These are phyloP conservation scores for Carallia pectinifolia DNA, from an alignment of 345 rosid genomes.

Conservation along the genomic window DNA sequence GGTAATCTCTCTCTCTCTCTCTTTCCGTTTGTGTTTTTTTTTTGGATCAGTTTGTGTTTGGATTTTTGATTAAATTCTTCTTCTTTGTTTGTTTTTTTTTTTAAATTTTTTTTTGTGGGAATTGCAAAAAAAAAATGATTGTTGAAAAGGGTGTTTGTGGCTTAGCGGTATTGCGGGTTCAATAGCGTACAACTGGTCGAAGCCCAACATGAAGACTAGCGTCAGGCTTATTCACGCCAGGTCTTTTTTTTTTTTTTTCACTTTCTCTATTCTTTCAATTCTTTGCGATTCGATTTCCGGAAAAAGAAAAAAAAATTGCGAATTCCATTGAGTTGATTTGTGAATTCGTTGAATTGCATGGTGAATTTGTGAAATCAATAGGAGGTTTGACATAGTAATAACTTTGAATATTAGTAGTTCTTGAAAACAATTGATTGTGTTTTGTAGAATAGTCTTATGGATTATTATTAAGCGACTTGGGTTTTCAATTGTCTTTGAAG, in stretches of 20 bases:
- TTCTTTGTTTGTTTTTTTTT: neutral
- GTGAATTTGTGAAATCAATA: too few relatives aligned
- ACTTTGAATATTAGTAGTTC: too few relatives aligned
- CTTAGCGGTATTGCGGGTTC: conserved; percentile 84
- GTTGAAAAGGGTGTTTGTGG: conserved; percentile 72
- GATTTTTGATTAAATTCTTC: too few relatives aligned
- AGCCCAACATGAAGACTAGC: conserved; percentile 92
- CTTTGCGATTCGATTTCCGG: neutral
- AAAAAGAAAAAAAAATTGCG: too few relatives aligned
- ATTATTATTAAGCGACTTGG: too few relatives aligned
- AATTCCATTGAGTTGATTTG: too few relatives aligned
- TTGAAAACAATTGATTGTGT: too few relatives aligned
- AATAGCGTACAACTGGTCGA: conserved; percentile 92
- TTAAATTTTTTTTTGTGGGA: neutral
- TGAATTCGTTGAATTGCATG: too few relatives aligned
- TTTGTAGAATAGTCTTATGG: too few relatives aligned
- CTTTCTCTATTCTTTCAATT: neutral
- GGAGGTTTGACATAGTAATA: too few relatives aligned
- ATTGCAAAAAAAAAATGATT: neutral
- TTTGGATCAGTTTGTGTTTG: neutral
- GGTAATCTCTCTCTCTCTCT: conserved; percentile 41
- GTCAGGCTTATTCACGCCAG: conserved; percentile 95
- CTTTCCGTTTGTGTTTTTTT: too few relatives aligned
- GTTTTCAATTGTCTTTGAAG: too few relatives aligned
- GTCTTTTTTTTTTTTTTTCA: conserved; percentile 25